These are phyloP conservation scores for Solanum paucissectum DNA, from an alignment of 257 asterid species.

Conservation along the genomic window DNA sequence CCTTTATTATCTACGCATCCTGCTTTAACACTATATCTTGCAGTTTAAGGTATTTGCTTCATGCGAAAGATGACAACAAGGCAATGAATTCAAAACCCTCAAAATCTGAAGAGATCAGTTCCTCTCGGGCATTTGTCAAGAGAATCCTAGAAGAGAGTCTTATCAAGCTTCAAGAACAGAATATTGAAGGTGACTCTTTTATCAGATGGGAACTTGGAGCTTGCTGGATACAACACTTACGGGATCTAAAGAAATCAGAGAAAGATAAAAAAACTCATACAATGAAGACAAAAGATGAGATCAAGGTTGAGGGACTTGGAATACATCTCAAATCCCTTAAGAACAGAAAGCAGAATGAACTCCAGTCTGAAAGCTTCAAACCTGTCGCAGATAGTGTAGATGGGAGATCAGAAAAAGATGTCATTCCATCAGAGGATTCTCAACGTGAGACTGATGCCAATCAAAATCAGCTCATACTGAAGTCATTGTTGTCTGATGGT, in stretches of 20 bases:
- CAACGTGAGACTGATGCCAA: constrained; percentile 31
- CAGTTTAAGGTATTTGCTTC: constrained; percentile 91
- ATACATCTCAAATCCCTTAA: constrained; percentile 75
- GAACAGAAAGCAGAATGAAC: constrained; percentile 55
- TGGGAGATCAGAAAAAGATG: constrained; percentile 36
- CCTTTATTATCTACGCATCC: background rate
- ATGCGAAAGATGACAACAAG: constrained; percentile 44
- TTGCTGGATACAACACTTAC: constrained; percentile 96
- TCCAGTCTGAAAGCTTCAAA: constrained; percentile 27
- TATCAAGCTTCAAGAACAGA: constrained; percentile 65
- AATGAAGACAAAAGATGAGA: constrained; percentile 50
- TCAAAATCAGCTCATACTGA: constrained; percentile 51
- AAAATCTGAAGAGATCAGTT: constrained; percentile 42
- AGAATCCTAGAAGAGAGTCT: constrained; percentile 74
- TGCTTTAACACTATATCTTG: constrained; percentile 15
- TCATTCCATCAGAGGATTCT: constrained; percentile 22
- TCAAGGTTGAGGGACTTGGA: constrained; percentile 98
- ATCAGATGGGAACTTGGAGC: constrained; percentile 99
- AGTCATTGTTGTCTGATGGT: constrained; percentile 52
- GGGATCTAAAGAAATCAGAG: constrained; percentile 82
- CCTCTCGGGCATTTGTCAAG: constrained; percentile 59
- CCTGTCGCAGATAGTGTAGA: constrained; percentile 28
- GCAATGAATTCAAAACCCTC: constrained; percentile 23
- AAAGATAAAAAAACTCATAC: constrained; percentile 59
- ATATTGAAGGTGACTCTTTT: constrained; percentile 41